Percentiles rank a stretch among this genome's conserved stretches.
phyloP scores from a whole-genome alignment of 2,329 filamentous ascomycete genomes.

The Zymoseptoria ardabiliae region DNA sequence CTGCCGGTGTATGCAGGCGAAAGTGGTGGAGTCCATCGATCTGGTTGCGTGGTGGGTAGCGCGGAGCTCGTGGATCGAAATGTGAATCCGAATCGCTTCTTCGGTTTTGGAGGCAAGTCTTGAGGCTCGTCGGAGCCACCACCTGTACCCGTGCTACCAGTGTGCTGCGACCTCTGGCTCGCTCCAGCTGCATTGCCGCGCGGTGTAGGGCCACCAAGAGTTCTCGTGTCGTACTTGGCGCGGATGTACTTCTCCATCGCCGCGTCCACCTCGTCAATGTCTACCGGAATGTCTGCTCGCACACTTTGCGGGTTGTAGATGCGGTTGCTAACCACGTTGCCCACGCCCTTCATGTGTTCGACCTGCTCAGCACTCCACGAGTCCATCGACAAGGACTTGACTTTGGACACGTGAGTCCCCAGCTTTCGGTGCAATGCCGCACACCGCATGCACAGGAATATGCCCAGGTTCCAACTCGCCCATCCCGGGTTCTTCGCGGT shows the following conservation, averaged over 20 bases:
- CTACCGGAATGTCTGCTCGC: constrained; percentile 76
- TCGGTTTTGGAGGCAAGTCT: constrained; percentile 53
- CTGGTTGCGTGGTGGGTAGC: constrained; percentile 51
- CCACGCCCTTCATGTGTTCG: constrained; percentile 93
- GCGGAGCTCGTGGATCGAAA: constrained; percentile 64
- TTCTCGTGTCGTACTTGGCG: constrained; percentile 76
- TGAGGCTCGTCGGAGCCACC: constrained; percentile 44
- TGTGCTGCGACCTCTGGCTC: constrained; percentile 50
- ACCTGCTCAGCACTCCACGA: constrained; percentile 95
- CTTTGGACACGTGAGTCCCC: constrained; percentile 95
- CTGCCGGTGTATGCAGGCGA: constrained; percentile 27
- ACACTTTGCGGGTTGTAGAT: constrained; percentile 81
- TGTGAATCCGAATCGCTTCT: constrained; percentile 55
- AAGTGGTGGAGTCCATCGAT: constrained; percentile 30
- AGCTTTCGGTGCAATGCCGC: constrained; percentile 91
- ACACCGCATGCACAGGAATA: constrained; percentile 97
- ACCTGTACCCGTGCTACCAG: constrained; percentile 46
- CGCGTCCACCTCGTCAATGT: constrained; percentile 85
- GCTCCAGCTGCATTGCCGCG: constrained; percentile 23
- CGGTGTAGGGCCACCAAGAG: constrained; percentile 29
- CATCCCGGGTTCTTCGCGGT: constrained; percentile 86
- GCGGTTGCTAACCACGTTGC: constrained; percentile 79
- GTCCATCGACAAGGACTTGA: constrained; percentile 98
- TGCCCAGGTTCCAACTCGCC: constrained; percentile 97
- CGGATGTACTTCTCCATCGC: constrained; percentile 94